Evolutionary conservation across 805 yeast genomes (phyloP).

Genomic region (Yarrowia divulgata): DNA sequence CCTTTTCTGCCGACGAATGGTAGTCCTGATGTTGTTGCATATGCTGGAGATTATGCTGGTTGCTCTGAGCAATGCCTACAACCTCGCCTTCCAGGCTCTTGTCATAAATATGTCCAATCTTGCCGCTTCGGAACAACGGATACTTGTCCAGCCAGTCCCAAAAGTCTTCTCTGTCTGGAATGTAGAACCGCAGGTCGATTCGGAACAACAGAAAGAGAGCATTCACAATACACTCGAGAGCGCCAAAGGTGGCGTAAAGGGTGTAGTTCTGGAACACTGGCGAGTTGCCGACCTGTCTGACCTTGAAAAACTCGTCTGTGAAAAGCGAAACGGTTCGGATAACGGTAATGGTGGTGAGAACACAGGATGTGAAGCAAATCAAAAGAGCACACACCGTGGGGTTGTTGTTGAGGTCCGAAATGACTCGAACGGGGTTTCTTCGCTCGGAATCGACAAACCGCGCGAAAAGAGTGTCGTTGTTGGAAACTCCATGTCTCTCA

Average conservation of each 20-base stretch:
- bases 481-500: not conserved
- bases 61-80: not conserved
- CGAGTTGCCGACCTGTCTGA: slow-evolving; percentile 47
- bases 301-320: slow-evolving; percentile 41
- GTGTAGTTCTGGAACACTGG: slow-evolving; percentile 63
- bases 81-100: not conserved
- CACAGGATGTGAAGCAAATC: slow-evolving; percentile 42
- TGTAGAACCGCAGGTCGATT: slow-evolving; percentile 78
- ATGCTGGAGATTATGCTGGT: no score
- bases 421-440: slow-evolving; percentile 14
- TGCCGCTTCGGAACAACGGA: slow-evolving; percentile 23
- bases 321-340: slow-evolving; percentile 49
- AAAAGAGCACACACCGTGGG: slow-evolving; percentile 39
- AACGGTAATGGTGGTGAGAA: slow-evolving; percentile 46
- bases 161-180: slow-evolving; percentile 61
- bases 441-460: slow-evolving; percentile 12
- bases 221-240: slow-evolving; percentile 64
- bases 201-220: slow-evolving; percentile 66
- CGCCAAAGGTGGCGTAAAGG: slow-evolving; percentile 74
- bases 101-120: slow-evolving; percentile 27
- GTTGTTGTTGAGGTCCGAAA: slow-evolving; percentile 11
- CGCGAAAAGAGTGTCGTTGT: slow-evolving; percentile 12
- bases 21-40: not conserved
- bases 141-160: slow-evolving; percentile 30
- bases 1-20: not conserved